phyloP scores from a whole-genome alignment of 2,329 filamentous ascomycete species.

The Chaetothyriales sp. region DNA sequence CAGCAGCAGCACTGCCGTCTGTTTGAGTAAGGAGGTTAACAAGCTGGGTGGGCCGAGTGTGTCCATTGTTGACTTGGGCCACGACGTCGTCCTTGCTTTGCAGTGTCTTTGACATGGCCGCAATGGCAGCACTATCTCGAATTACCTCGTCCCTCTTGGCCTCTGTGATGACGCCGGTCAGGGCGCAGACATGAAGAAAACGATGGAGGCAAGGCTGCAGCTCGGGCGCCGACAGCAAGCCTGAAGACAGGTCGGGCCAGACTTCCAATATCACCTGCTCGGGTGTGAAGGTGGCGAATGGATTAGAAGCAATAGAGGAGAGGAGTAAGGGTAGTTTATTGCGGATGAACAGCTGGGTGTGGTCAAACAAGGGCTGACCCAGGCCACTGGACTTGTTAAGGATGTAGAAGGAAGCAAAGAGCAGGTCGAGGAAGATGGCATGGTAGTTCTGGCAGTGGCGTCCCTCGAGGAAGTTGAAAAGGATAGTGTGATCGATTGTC shows the following conservation, averaged over 20 bases:
- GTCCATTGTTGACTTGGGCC: conserved; percentile 58
- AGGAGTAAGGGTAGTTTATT: conserved; percentile 53
- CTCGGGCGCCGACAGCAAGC: conserved; percentile 48
- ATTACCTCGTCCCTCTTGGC: conserved; percentile 68
- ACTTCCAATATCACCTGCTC: conserved; percentile 53
- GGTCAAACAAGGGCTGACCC: conserved; percentile 42
- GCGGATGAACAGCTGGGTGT: conserved; percentile 75
- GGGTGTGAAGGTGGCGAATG: conserved; percentile 44
- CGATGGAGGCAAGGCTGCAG: conserved; percentile 58
- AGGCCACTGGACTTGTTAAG: conserved; percentile 59
- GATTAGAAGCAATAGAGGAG: conserved; percentile 39
- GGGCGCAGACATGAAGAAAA: conserved; percentile 78
- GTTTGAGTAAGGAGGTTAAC: conserved; percentile 74
- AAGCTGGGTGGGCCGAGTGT: conserved; percentile 56
- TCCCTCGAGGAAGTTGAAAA: conserved; percentile 70
- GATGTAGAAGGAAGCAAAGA: conserved; percentile 78
- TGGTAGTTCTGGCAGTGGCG: conserved; percentile 76
- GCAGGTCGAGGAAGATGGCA: conserved; percentile 62
- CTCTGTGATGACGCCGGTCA: conserved; percentile 71
- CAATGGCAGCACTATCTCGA: conserved; percentile 24
- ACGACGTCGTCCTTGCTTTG: conserved; percentile 67
- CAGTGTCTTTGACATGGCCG: conserved; percentile 53
- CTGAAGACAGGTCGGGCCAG: conserved; percentile 45
- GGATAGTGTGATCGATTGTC: conserved; percentile 60
- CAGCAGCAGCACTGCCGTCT: conserved; percentile 80